Evolutionary conservation across 2,329 filamentous ascomycete species (phyloP), one percentile per base, ranked within the genome.

Genomic region (Colletotrichum sp.): DNA sequence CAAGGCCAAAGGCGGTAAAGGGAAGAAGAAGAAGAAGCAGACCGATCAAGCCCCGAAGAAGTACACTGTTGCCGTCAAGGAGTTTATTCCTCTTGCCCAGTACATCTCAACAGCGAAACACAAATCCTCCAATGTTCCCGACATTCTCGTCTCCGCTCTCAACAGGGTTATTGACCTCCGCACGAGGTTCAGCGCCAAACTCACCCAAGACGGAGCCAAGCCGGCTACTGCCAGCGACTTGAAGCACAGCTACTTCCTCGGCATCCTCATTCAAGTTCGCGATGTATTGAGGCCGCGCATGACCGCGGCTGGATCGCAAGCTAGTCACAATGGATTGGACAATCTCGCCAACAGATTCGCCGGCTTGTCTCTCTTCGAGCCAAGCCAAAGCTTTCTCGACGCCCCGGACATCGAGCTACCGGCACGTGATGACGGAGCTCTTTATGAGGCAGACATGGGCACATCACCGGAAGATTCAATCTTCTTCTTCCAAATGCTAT

Each of bases 71-170:
- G 79, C 81, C 26, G 79, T 85, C 75, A 83, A 83, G 34, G 84
- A 87, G 57, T 87, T 86, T 52, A 76, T 85, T 1, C 79, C 80
- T 1, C 76, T 88, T 8, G 86, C 86, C n/a, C 78, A 85, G 59
- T 85, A 81, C 74, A 83, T 88, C 36, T 82, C 80, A 9, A 72
- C 57, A 3, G 71, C 70, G 3, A 69, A 69, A 7, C 80, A 83
- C 62, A 55, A 44, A 44, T 44, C 39, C 18, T 44, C 83, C 2
- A 60, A 78, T 1, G 79, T 87, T 0, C 84, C 86, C 0, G 24
- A 21, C 1, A 76, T 79, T 6, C 80, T 88, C 39, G 69, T 76
- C 2, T 69, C 69, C 6, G 83, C 84, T 0, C 76, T 89, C 4
- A 77, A 84, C 34, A 82, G 84, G 2, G 80, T 85, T 15, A 88